Conservation (phyloP, 2,329 filamentous ascomycete genomes). For the Fonsecaea pugnacius region DNA sequence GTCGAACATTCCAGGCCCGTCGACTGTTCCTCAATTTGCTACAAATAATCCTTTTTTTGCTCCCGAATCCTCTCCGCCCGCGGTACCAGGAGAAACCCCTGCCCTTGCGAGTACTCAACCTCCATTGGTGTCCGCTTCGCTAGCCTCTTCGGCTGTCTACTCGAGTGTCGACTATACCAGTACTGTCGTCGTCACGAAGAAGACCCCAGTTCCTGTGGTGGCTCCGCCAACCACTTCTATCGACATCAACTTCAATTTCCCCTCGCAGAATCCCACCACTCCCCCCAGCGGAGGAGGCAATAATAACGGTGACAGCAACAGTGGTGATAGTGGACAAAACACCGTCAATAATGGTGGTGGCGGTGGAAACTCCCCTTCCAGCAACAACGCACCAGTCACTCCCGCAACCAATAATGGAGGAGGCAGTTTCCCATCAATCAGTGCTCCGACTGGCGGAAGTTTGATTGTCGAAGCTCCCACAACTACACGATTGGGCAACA, state of each 20-base stretch:
- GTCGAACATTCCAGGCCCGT: neutral
- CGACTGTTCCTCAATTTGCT: slow-evolving; percentile 2
- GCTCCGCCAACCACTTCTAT: slow-evolving; percentile 23
- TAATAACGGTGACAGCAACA: slow-evolving; percentile 17
- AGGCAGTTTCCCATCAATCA: slow-evolving; percentile 13
- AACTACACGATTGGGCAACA: slow-evolving; percentile 28
- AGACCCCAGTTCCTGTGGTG: slow-evolving; percentile 35
- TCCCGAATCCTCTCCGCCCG: neutral
- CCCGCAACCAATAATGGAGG: neutral
- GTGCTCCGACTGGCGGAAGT: slow-evolving; percentile 10
- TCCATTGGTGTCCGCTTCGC: neutral
- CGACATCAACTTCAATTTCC: slow-evolving; percentile 29
- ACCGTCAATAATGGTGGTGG: slow-evolving; percentile 1
- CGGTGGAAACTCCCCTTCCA: neutral
- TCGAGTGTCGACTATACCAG: slow-evolving; percentile 33
- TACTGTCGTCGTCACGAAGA: slow-evolving; percentile 38
- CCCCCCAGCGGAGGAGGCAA: slow-evolving; percentile 4
- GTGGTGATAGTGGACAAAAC: neutral
- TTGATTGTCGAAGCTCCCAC: slow-evolving; percentile 18
- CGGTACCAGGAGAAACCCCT: neutral
- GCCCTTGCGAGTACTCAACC: neutral
- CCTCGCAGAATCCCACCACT: slow-evolving; percentile 7
- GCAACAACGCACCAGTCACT: neutral
- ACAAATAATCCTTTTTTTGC: slow-evolving; percentile 1
- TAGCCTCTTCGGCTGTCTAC: slow-evolving; percentile 22